These are phyloP conservation scores for Dictyostelium intermedium DNA, from an alignment of 78 protist genomes.

Conservation along the genomic window DNA sequence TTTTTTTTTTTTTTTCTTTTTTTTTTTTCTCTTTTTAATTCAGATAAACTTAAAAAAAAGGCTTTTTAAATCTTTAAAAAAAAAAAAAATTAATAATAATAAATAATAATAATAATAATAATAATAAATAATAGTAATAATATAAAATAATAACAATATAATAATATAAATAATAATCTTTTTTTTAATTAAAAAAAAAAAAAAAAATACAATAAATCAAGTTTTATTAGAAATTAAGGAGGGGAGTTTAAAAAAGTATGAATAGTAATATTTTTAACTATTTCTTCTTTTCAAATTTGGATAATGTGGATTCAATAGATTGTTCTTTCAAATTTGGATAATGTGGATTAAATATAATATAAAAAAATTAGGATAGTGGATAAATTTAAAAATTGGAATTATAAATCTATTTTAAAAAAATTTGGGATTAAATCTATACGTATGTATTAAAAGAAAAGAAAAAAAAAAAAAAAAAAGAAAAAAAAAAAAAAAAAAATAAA, in stretches of 20 bases:
- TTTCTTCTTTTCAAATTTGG: not conserved
- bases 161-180: not conserved
- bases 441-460: not conserved
- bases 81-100: not conserved
- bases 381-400: too few species aligned
- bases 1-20: not conserved
- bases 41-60: not conserved
- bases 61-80: not conserved
- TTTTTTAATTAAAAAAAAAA: not conserved
- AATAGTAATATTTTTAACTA: not conserved
- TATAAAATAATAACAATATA: not conserved
- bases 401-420: too few species aligned
- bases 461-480: too few species aligned
- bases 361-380: not conserved
- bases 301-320: not conserved
- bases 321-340: not conserved
- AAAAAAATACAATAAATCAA: conserved; percentile 12
- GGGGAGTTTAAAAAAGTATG: not conserved
- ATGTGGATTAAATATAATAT: not conserved
- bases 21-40: not conserved
- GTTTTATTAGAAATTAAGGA: not conserved
- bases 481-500: too few species aligned
- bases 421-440: too few species aligned
- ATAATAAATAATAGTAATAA: not conserved
- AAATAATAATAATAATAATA: not conserved